A percentile compares a stretch with the other conserved stretches of the same genome.
phyloP scores from a whole-genome alignment of 331 rosid species.

The Quercus lobata region DNA sequence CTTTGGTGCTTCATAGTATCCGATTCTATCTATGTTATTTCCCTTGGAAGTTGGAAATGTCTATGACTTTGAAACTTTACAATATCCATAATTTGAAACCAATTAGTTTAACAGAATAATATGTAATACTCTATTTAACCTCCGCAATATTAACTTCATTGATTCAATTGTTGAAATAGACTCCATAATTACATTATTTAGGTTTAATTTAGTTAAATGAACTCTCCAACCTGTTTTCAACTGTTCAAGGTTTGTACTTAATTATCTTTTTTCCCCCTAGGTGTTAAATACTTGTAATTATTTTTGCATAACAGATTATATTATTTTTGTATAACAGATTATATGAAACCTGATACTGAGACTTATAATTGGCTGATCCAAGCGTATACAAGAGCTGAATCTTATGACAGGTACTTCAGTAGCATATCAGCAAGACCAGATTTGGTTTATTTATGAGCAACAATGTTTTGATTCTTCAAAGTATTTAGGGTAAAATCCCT shows the following conservation, averaged over 20 bases:
- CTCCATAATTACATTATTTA: background rate
- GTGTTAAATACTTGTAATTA: background rate
- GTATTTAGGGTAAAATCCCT: background rate
- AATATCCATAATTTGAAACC: background rate
- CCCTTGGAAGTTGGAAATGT: background rate
- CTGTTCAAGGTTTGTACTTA: slow-evolving; percentile 10
- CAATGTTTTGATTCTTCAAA: too few relatives aligned
- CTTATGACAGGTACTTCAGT: slow-evolving; percentile 79
- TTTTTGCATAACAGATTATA: slow-evolving; percentile 50
- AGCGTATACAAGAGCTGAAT: slow-evolving; percentile 96
- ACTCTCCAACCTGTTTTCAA: slow-evolving; percentile 6
- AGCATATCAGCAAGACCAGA: background rate
- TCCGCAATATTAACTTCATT: background rate
- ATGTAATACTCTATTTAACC: background rate
- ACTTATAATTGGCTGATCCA: slow-evolving; percentile 98
- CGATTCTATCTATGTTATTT: background rate
- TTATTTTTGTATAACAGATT: slow-evolving; percentile 50
- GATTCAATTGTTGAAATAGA: background rate
- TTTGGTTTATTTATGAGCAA: too few relatives aligned
- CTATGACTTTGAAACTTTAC: background rate
- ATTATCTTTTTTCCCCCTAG: background rate
- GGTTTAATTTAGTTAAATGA: background rate
- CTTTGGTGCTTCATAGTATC: too few relatives aligned
- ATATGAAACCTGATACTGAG: slow-evolving; percentile 93
- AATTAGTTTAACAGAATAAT: background rate